Percentiles rank a stretch among this genome's conserved stretches.
These are phyloP conservation scores for Vitellaria paradoxa DNA, from an alignment of 179 eudicot species.

Conservation along the genomic window DNA sequence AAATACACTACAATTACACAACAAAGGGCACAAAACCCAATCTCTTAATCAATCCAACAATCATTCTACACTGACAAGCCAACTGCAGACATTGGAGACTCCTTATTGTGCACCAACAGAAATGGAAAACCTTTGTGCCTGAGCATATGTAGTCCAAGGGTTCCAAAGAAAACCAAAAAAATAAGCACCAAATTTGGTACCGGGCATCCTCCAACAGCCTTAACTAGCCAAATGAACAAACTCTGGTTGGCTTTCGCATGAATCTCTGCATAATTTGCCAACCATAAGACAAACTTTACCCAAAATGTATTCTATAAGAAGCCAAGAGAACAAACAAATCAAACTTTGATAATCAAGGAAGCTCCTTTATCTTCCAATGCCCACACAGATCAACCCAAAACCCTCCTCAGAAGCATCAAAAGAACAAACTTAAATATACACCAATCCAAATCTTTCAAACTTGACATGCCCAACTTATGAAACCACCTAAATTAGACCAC, in stretches of 20 bases:
- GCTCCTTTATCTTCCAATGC: not conserved
- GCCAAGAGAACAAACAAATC: not conserved
- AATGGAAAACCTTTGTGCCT: constrained; percentile 25
- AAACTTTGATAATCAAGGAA: constrained; percentile 3
- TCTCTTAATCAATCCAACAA: constrained; percentile 25
- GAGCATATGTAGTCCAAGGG: constrained; percentile 25
- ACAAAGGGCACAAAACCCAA: not conserved
- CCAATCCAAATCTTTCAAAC: not conserved
- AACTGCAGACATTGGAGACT: no score
- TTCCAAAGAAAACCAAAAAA: constrained; percentile 25
- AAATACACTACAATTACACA: constrained; percentile 16
- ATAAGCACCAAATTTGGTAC: constrained; percentile 29
- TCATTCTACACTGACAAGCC: constrained; percentile 18
- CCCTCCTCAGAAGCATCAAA: constrained; percentile 9
- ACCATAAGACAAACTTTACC: constrained; percentile 29
- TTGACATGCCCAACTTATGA: no score
- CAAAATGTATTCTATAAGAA: constrained; percentile 33
- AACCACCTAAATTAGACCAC: no score
- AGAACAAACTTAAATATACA: not conserved
- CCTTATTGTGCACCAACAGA: constrained; percentile 20
- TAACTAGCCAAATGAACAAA: constrained; percentile 24
- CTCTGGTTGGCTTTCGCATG: constrained; percentile 9
- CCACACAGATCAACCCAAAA: constrained; percentile 3
- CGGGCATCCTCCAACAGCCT: constrained; percentile 41
- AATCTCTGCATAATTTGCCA: constrained; percentile 22